Base-by-base conservation (phyloP, 306 rosid species). In the Castanea sativa region DNA sequence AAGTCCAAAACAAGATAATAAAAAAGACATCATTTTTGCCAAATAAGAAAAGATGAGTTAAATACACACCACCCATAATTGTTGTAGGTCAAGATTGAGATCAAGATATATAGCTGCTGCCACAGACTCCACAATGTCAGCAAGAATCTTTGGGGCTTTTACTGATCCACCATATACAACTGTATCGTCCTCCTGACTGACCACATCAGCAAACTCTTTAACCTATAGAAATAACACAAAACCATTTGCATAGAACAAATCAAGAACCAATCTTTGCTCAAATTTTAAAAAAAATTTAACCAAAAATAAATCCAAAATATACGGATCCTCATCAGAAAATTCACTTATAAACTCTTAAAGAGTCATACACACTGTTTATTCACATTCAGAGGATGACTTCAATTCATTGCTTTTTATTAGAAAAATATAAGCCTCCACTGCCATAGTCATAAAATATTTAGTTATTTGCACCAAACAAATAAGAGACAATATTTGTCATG, bases 81-180 rank as follows among this genome's bases (percentile, higher is more conserved):
- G 75, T 33, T 87, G 76, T 3, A 94, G 88, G 74, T 94, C 90
- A 38, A 84, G 88, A 49, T 65, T 56, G 76, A 88, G 38, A 15
- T 94, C 98, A 3, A 92, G 69, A 41, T 89, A 94, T 8, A 94
- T 53, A 3, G 97, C 96, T 51, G 89, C 98, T 25, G 88, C 91
- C 13, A 94, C 6, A 6, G 98, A 94, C 84, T 94, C 98, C 0
- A 91, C 91, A 74, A 94, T 76, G 73, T 94, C 98, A 1, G 98
- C 97, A 56, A 94, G 98, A 82, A 94, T 78, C 84, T 94, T 94
- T 1, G 97, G 98, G 19, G 96, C 98, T 84, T 89, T 90, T 30
- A 94, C 80, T 1, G 80, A 21, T 20, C 97, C 97, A 29, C 90
- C 92, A 78, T 94, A 82, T 5, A 32, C 74, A 68, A 87, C 81